These are phyloP conservation scores for Moesziomyces antarcticus DNA, from an alignment of 1,284 basidiomycete genomes.

Conservation along the genomic window DNA sequence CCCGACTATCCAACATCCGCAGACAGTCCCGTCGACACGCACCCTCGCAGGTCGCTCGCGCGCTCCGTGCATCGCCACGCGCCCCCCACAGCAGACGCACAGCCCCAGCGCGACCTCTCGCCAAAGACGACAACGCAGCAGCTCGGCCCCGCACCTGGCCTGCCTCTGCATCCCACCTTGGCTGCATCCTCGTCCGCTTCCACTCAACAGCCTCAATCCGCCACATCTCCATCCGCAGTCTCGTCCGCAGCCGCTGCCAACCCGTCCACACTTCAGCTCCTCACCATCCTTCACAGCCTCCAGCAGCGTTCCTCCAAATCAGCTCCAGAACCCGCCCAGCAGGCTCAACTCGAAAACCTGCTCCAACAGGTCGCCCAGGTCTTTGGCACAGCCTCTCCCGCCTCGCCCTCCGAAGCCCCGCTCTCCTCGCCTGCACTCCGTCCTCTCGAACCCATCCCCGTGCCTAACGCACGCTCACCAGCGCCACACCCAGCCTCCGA, in stretches of 20 bases:
- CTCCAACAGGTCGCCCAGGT: conserved; percentile 39
- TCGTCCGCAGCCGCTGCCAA: conserved; percentile 22
- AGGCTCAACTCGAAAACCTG: conserved; percentile 44
- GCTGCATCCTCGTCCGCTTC: conserved; percentile 16
- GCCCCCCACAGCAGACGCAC: conserved; percentile 7
- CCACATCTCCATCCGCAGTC: conserved; percentile 17
- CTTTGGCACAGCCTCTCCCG: conserved; percentile 18
- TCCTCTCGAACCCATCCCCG: conserved; percentile 23
- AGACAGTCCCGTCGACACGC: conserved; percentile 18
- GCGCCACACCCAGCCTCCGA: background rate
- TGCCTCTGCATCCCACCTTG: conserved; percentile 6
- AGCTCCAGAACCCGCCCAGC: conserved; percentile 45
- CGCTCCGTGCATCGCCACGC: conserved; percentile 13
- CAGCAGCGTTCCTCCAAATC: conserved; percentile 43
- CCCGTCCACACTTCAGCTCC: conserved; percentile 36
- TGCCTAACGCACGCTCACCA: conserved; percentile 16
- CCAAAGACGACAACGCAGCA: conserved; percentile 16
- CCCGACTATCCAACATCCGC: conserved; percentile 38
- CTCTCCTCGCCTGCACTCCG: conserved; percentile 25
- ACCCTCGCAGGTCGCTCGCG: conserved; percentile 24
- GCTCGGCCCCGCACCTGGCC: conserved; percentile 15
- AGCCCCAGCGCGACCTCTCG: conserved; percentile 17
- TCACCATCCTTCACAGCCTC: conserved; percentile 41
- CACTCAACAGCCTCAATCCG: conserved; percentile 13
- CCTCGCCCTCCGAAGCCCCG: conserved; percentile 20